Evolutionary conservation across 1,284 basidiomycete genomes (phyloP), one percentile per base, ranked within the genome.

Genomic region (Meripilus lineatus): DNA sequence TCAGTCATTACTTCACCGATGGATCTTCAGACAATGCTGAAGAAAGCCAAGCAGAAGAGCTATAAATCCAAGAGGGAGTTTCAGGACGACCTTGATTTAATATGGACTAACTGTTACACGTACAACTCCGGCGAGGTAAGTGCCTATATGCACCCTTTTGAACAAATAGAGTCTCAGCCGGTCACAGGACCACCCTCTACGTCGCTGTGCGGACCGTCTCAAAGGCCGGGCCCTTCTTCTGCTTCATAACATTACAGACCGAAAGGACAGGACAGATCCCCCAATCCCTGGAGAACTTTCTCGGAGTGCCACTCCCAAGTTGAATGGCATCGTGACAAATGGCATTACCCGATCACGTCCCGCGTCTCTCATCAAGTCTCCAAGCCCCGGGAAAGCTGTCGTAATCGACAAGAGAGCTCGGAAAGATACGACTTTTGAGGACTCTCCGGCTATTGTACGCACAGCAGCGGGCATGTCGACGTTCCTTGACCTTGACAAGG

Each of bases 11-110:
- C 80, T 41, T 81, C 83, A 50, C 91, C 93, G 1, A 99, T 98
- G 95, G 95, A 99, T 69, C 72, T 98, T 38, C 83, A 84, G 50
- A 89, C 93, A 0, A 91, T 99, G 79, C 72, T 87, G 46, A 90
- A 84, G 71, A 95, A 95, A 68, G 84, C 96, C 61, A 97, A 95
- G 69, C 70, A 75, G 40, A 89, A 89, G 61, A 75, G 79, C 42
- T 98, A 97, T 78, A 95, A 94, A 69, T 89, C 81, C 43, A 98
- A 99, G 69, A 76, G 80, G 49, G 89, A 95, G 58, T 99, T 99
- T 64, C 84, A 86, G 50, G 84, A 88, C 49, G 96, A 99, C 65
- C 70, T 99, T 35, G 89, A 95, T 55, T 77, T 96, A 49, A 98
- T 99, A 55, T 99, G 95, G 95, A 81, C 84, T 43, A 99, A 99